Evolutionary conservation across 108 stramenopile genomes (phyloP), one percentile per base, ranked within the genome.

Genomic region (Cylindrotheca fusiformis): DNA sequence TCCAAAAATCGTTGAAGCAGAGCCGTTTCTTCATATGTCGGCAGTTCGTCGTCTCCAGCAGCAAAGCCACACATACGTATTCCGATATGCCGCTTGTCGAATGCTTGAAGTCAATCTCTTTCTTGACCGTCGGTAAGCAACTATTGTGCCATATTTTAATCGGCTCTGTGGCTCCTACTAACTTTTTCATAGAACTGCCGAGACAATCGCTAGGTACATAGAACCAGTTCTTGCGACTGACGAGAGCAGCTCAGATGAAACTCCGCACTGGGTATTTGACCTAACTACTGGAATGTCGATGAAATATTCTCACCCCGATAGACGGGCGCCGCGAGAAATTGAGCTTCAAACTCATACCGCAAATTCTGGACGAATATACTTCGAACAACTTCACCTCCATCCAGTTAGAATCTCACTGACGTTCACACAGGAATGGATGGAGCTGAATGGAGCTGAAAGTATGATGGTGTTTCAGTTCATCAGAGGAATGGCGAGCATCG

Each of bases 341-440:
- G 84, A 82, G 41, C 63, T 65, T 41, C 63, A 78, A 58, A 69
- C 77, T 8, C 77, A 83, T 20, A 75, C 71, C 31, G 79, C 86
- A 12, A 87, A 91, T 63, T 71, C 80, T 14, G 81, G 83, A 4
- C 71, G 90, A 24, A 65, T 91, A 8, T 91, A 88, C 58, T 59
- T 91, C 36, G 90, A 91, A 58, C 70, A 84, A 54, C 64, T 88
- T 2, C 76, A 84, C 56, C 52, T 91, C 2, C 90, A 91, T 69
- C 90, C 90, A 2, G 74, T 87, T 30, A 55, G 82, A n/a, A 58
- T 91, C 31, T 63, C 75, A 5, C 64, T 91, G n/a, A 91, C 87
- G 0, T 91, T 88, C 47, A 85, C 87, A 14, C 90, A 91, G 55
- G 84, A 91, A 32, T 86, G 83, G 83, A 58, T 80, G 54, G 79